Evolutionary conservation across 371 early-diverging fungal species (phyloP), one percentile per base, ranked within the genome.

Genomic region (Rhizomucor miehei): DNA sequence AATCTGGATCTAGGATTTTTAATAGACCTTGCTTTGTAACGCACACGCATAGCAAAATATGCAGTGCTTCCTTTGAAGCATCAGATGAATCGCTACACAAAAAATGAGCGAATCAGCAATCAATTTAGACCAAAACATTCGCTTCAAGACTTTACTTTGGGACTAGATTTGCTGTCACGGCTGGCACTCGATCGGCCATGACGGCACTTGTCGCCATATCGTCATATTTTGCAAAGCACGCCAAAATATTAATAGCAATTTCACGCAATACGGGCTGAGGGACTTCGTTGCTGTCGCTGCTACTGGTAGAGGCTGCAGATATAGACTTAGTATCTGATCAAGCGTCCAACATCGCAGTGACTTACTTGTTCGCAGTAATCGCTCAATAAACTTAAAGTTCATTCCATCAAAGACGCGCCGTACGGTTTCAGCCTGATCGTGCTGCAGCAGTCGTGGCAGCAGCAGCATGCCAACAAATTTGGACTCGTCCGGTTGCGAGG

Each of bases 381-480:
- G 66, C 52, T 78, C 78, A 54, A 78, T 62, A 48, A 78, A 78
- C 40, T 63, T 68, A 48, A 78, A 78, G 39, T 78, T 78, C 78
- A 78, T 78, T 44, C 67, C 71, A 43, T 72, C 62, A 46, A 72
- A 78, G 0, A 72, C 78, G 52, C 56, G 66, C 40, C 68, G 65
- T 1, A 78, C 53, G 6, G 62, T 43, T n/a, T 61, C 57, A 3
- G 39, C 37, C 16, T 72, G 59, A 49, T 71, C 63, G n/a, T 69
- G 66, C 29, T 77, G 60, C 0, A 81, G 51, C 6, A 81, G 52
- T 43, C 74, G 67, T 6, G 81, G 81, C 9, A 81, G 48, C n/a
- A 81, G 62, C 39, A 77, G 57, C 66, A 81, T 73, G 10, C 75
- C 81, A 13, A 77, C 75, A 62, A 81, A 81, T 23, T 78, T 78